Evolutionary conservation across 768 basidiomycete species (phyloP), one percentile per base, ranked within the genome.

Genomic region (Leccinum pellstonianum): DNA sequence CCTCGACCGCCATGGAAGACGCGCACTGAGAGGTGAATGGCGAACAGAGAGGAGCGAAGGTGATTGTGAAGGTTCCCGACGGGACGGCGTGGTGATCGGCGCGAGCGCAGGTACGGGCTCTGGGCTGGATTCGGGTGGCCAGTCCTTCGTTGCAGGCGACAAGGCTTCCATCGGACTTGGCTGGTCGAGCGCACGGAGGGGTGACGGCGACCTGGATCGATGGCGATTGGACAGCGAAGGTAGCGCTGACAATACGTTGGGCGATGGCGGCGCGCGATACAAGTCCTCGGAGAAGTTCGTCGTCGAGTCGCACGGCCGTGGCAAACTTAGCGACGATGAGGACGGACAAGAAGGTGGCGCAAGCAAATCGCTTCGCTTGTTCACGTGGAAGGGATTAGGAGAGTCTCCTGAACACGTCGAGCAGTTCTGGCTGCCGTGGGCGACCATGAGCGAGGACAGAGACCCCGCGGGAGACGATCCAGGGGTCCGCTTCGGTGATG

Each of bases 401-500:
- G 60, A 66, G 11, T 65, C 64, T 9, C 55, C 60, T 0, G 71
- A 70, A 27, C 59, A 68, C 8, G 52, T 31, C 10, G 72, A 73
- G 6, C 41, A 52, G 12, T 19, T 48, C 10, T 56, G 62, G 27
- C 50, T 47, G n/a, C 31, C 43, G 9, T 51, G 66, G 10, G 56
- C 3, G 19, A 52, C 55, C 41, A 43, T 55, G 27, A 73, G 63
- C 3, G 69, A 75, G 2, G 69, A 75, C 7, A 59, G 10, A 2
- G 76, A 77, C n/a, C 66, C 69, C 2, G 59, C 57, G 1, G 76
- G 69, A 25, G 80, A 81, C 2, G 67, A 61, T n/a, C 66, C 73
- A 1, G 86, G 85, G 1, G 82, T 78, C 9, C 86, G 80, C 48
- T 80, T 75, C 7, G 85, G 85, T 2, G 84, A 83, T 9, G 86